Evolutionary conservation across 441 rosid genomes (phyloP), one percentile per base, ranked within the genome.

Genomic region (Pelargonium australe): DNA sequence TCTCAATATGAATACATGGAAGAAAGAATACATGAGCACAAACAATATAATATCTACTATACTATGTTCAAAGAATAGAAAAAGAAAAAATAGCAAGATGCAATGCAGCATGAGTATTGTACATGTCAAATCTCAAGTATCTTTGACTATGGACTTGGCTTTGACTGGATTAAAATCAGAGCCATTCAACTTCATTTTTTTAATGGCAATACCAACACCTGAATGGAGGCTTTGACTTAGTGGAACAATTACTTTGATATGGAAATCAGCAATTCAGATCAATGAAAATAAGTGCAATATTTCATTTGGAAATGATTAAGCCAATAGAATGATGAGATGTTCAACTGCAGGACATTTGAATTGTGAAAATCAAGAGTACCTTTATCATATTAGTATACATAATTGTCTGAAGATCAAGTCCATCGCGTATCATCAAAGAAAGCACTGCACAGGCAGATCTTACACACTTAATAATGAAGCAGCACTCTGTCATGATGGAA

Each of bases 361-460:
- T 0, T 13, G 41, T 62, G 41, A 28, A 12, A 62, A 28, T 58
- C 44, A 55, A 53, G 13, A 47, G 28, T 79, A 87, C 96, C 96
- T 91, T 95, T 74, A 82, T 75, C 68, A 91, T 84, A 72, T 80
- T 65, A 63, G 91, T 87, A 71, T 82, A 91, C 49, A 86, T 82
- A 37, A 68, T 40, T 14, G 70, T 67, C 43, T 60, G 47, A 19
- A 88, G 97, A 64, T 63, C 51, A 81, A 75, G 86, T 45, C 99
- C 95, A 64, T 82, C 85, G 12, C 97, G 96, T 76, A 87, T 43
- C 97, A 92, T 92, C 90, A 87, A 43, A 76, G 95, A 90, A 79
- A 90, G 73, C 37, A 95, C 37, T 10, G 87, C 84, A 76, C 65
- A 66, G 57, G 97, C 95, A 75, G 88, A 85, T 73, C 71, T 80